Conservation (phyloP, 306 rosid species). For the Clitoria ternatea region DNA sequence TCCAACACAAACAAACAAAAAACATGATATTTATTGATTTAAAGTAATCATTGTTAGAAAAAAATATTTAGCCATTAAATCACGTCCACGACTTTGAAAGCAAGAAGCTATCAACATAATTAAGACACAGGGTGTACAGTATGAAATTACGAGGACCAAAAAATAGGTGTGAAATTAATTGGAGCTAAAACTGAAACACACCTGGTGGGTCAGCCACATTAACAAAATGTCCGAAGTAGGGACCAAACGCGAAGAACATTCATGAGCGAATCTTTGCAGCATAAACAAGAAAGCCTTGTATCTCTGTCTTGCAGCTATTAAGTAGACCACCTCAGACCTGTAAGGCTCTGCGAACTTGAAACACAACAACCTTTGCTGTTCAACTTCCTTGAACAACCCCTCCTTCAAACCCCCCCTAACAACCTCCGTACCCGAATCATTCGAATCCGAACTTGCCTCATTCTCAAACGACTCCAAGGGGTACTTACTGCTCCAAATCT, state of each 20-base stretch:
- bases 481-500: conserved; percentile 58
- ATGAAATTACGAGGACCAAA: not conserved
- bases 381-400: conserved; percentile 45
- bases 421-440: not conserved
- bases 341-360: conserved; percentile 54
- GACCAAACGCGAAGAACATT: conserved; percentile 48
- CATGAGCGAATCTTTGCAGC: conserved; percentile 46
- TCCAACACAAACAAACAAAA: too few species aligned
- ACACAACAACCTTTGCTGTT: conserved; percentile 44
- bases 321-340: conserved; percentile 62
- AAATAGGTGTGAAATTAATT: not conserved
- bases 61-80: too few species aligned
- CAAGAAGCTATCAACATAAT: too few species aligned
- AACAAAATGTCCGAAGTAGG: conserved; percentile 78
- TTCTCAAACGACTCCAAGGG: conserved; percentile 76
- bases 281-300: conserved; percentile 65
- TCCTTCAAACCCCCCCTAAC: conserved; percentile 8
- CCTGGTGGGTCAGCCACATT: conserved; percentile 93
- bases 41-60: too few species aligned
- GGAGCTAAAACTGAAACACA: conserved; percentile 27
- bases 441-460: conserved; percentile 40
- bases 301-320: conserved; percentile 75
- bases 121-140: not conserved
- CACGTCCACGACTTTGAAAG: too few species aligned
- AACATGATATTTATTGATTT: too few species aligned